Conservation (phyloP, 2,329 filamentous ascomycete species). For the Orbilia oligospora region DNA sequence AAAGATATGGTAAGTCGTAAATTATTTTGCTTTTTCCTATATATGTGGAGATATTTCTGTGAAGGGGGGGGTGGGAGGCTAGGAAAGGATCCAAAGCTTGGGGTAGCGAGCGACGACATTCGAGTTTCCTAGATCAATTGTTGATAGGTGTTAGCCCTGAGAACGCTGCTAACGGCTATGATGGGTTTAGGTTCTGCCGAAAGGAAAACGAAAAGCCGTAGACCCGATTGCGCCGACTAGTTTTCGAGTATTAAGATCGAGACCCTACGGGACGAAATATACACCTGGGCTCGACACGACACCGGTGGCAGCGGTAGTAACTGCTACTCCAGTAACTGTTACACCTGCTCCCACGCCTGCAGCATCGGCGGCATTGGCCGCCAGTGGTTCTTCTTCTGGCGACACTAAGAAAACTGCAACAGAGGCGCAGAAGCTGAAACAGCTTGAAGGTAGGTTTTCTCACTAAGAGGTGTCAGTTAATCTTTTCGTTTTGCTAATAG, state of each 20-base stretch:
- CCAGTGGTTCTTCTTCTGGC: not conserved
- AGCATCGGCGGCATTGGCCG: not conserved
- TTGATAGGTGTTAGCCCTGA: not conserved
- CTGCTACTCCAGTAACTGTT: not conserved
- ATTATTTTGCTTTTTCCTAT: conserved; percentile 3
- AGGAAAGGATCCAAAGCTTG: conserved; percentile 37
- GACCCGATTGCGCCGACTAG: conserved; percentile 21
- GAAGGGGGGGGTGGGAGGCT: conserved; percentile 10
- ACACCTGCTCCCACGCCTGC: conserved; percentile 4
- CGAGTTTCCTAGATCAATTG: not conserved
- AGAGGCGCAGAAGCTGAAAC: conserved; percentile 25
- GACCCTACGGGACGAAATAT: not conserved
- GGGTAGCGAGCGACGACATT: not conserved
- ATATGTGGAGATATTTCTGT: not conserved
- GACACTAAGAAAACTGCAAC: not conserved
- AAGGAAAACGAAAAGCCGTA: conserved; percentile 28
- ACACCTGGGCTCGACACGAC: not conserved
- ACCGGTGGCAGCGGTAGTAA: conserved; percentile 11
- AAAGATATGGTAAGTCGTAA: conserved; percentile 43
- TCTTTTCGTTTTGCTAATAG: not conserved
- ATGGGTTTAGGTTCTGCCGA: conserved; percentile 32
- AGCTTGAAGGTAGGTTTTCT: conserved; percentile 40
- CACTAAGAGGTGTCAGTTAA: not conserved
- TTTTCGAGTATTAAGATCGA: conserved; percentile 37
- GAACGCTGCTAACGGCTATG: not conserved